A percentile compares a stretch with the other conserved stretches of the same genome.
Conservation (phyloP, 2,329 filamentous ascomycete genomes). For the Peltaster fructicola region DNA sequence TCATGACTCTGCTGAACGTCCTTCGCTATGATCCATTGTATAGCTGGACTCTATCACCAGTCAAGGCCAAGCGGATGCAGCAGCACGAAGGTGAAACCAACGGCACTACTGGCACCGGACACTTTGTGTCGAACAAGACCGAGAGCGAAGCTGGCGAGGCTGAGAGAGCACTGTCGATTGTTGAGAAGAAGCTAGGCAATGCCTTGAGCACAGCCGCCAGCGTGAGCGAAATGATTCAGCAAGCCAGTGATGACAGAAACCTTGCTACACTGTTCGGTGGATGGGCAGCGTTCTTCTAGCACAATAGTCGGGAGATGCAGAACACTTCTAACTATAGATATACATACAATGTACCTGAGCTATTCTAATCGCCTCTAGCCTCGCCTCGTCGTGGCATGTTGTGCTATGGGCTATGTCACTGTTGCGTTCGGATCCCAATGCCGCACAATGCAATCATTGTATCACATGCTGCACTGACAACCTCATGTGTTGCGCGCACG, state of each 20-base stretch:
- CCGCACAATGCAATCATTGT: too few relatives aligned
- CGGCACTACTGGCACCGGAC: constrained; percentile 19
- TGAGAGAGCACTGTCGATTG: constrained; percentile 76
- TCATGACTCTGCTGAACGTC: constrained; percentile 97
- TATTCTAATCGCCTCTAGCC: too few relatives aligned
- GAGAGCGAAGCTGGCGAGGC: constrained; percentile 57
- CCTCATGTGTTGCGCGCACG: too few relatives aligned
- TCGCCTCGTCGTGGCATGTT: too few relatives aligned
- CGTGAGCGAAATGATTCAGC: constrained; percentile 92
- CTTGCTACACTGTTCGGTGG: constrained; percentile 63
- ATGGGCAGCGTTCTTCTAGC: constrained; percentile 16
- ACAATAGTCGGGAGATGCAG: too few relatives aligned
- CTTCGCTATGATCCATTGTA: constrained; percentile 95
- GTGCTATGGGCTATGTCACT: too few relatives aligned
- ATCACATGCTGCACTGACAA: too few relatives aligned
- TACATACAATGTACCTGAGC: too few relatives aligned
- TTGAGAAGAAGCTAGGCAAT: constrained; percentile 90
- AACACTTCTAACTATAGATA: too few relatives aligned
- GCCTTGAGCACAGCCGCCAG: constrained; percentile 85
- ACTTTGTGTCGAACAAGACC: constrained; percentile 21
- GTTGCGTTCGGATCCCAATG: too few relatives aligned
- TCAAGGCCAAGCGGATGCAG: constrained; percentile 49
- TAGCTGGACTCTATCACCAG: constrained; percentile 74
- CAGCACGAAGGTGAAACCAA: constrained; percentile 35
- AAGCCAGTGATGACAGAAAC: constrained; percentile 84